A percentile compares a stretch with the other conserved stretches of the same genome.
Evolutionary conservation across 345 rosid species (phyloP).

Genomic region (Pugionium cornutum): DNA sequence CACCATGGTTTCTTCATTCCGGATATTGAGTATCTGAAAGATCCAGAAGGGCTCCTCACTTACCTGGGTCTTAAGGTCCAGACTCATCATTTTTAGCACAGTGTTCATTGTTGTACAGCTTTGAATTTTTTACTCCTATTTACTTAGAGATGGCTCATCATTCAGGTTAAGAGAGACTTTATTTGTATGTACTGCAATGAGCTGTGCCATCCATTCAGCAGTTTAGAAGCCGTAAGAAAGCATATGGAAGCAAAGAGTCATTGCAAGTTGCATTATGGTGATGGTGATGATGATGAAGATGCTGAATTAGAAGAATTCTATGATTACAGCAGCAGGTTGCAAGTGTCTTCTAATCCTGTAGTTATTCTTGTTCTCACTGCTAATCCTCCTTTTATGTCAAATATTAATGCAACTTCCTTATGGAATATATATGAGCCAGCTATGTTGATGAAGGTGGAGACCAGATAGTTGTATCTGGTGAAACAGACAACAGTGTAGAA

Average conservation of each 20-base stretch:
- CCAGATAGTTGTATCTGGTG: conserved; percentile 68
- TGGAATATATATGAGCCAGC: conserved; percentile 43
- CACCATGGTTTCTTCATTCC: conserved; percentile 89
- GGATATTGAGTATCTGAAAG: conserved; percentile 80
- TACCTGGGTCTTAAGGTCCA: conserved; percentile 85
- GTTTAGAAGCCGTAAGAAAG: conserved; percentile 95
- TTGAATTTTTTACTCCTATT: not conserved
- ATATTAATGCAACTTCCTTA: conserved; percentile 8
- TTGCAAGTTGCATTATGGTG: conserved; percentile 92
- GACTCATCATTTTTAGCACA: conserved; percentile 1
- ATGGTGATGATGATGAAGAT: conserved; percentile 86
- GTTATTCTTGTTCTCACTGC: conserved; percentile 1
- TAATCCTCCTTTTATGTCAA: not conserved
- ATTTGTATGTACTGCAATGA: conserved; percentile 90
- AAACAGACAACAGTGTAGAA: conserved; percentile 54
- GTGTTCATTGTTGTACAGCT: not conserved
- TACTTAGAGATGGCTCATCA: conserved; percentile 1
- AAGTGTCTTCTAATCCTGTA: conserved; percentile 10
- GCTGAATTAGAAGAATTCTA: conserved; percentile 93
- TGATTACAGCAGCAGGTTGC: conserved; percentile 90
- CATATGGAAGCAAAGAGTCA: conserved; percentile 95
- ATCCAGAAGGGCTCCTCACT: conserved; percentile 81
- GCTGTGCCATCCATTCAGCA: conserved; percentile 66
- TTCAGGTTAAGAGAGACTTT: conserved; percentile 81
- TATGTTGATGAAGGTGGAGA: conserved; percentile 75